Percentiles rank a stretch among this genome's conserved stretches.
Evolutionary conservation across 805 yeast species (phyloP).

Genomic region (Citeromyces nyonsensis): DNA sequence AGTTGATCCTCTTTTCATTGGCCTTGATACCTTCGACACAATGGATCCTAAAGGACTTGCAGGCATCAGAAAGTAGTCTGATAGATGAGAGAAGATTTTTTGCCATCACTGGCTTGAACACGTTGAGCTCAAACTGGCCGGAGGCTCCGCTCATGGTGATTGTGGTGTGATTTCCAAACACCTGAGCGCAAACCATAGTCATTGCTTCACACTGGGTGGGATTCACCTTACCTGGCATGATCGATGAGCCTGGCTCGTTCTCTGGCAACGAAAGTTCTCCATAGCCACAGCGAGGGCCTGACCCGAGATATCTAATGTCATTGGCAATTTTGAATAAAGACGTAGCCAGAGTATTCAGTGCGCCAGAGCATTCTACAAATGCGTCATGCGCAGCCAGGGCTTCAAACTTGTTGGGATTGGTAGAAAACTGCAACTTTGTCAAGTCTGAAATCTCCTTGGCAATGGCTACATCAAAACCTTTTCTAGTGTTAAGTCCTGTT

Average conservation of each 20-base stretch:
- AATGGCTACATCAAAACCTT: conserved; percentile 77
- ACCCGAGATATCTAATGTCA: conserved; percentile 94
- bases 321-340: conserved; percentile 94
- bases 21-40: conserved; percentile 94
- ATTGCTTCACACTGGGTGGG: conserved; percentile 98
- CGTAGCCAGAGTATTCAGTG: conserved; percentile 86
- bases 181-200: conserved; percentile 97
- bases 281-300: conserved; percentile 99
- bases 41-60: conserved; percentile 78
- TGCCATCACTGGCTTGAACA: conserved; percentile 93
- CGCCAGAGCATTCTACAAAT: conserved; percentile 94
- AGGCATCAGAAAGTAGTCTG: conserved; percentile 81
- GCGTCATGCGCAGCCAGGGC: conserved; percentile 99
- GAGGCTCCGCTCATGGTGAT: conserved; percentile 97
- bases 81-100: conserved; percentile 79
- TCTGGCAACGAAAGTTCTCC: conserved; percentile 93
- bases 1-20: conserved; percentile 73
- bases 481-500: conserved; percentile 89
- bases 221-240: conserved; percentile 99
- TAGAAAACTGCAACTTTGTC: conserved; percentile 78
- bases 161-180: conserved; percentile 90
- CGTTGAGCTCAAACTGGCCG: conserved; percentile 97
- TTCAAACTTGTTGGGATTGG: conserved; percentile 98
- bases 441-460: conserved; percentile 76
- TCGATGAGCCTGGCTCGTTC: conserved; percentile 98